These are phyloP conservation scores for Rhododendron henanense DNA, from an alignment of 148 eudicot species.

Conservation along the genomic window DNA sequence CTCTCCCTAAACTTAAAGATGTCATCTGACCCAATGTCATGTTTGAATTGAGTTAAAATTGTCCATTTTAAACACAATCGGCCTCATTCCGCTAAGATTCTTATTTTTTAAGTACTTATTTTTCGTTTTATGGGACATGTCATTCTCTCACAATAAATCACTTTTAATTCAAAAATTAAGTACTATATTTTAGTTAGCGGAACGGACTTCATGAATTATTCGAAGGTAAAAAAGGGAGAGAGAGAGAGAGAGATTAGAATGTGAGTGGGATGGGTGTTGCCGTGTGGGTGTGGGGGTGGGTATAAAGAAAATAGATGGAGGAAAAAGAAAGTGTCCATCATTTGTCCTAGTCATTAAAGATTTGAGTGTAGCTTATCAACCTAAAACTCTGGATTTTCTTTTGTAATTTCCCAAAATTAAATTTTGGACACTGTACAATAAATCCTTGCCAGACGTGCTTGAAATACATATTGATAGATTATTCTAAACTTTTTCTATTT, in stretches of 20 bases:
- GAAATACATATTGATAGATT: no score
- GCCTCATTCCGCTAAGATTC: fast-evolving
- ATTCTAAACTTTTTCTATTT: no score
- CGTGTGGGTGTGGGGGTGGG: background rate
- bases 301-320: background rate
- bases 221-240: background rate
- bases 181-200: no score
- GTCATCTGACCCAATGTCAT: background rate
- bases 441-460: no score
- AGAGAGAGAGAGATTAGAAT: background rate
- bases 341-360: no score
- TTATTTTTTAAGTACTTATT: no score
- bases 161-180: no score
- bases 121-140: fast-evolving
- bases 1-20: background rate
- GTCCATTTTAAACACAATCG: background rate
- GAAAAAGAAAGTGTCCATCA: background rate
- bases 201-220: background rate
- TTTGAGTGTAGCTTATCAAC: no score
- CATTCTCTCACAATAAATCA: no score
- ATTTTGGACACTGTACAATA: no score
- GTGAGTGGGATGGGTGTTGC: background rate
- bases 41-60: background rate
- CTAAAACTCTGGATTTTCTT: no score
- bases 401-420: no score